phyloP scores from a whole-genome alignment of 78 protist species.

The Guillardia theta region DNA sequence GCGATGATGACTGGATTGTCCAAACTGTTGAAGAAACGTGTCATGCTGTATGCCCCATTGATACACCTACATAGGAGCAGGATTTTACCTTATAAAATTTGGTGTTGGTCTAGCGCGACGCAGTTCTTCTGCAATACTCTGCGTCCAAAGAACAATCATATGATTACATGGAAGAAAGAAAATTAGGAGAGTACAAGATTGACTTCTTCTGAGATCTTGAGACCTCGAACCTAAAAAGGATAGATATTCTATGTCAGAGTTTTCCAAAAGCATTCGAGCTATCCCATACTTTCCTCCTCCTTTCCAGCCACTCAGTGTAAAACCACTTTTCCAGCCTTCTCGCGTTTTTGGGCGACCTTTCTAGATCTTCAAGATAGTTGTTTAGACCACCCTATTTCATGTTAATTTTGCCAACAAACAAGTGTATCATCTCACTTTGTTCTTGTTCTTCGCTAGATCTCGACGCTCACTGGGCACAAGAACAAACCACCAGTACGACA shows the following conservation, averaged over 20 bases:
- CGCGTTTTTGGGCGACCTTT: not conserved
- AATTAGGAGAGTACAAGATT: not conserved
- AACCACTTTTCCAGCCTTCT: not conserved
- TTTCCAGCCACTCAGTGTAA: not conserved
- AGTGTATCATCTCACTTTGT: not conserved
- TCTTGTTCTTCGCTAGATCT: not conserved
- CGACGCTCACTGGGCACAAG: slow-evolving; percentile 17
- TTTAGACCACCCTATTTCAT: not conserved
- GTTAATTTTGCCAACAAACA: not conserved
- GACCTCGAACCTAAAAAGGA: not conserved
- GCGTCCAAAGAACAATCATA: not conserved
- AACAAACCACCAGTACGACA: not conserved
- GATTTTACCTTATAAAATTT: not conserved
- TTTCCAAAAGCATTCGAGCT: not conserved
- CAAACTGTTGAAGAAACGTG: not conserved
- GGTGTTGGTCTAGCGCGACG: not conserved
- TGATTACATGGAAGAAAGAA: too few relatives aligned
- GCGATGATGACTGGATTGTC: not conserved
- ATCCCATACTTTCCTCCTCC: not conserved
- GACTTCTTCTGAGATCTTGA: not conserved
- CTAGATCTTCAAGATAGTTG: not conserved
- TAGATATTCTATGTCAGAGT: not conserved
- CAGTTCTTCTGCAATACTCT: not conserved
- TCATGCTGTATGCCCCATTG: not conserved
- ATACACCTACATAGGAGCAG: not conserved